Conservation (phyloP, 1,284 basidiomycete genomes). For the Rhodotorula sp. region DNA sequence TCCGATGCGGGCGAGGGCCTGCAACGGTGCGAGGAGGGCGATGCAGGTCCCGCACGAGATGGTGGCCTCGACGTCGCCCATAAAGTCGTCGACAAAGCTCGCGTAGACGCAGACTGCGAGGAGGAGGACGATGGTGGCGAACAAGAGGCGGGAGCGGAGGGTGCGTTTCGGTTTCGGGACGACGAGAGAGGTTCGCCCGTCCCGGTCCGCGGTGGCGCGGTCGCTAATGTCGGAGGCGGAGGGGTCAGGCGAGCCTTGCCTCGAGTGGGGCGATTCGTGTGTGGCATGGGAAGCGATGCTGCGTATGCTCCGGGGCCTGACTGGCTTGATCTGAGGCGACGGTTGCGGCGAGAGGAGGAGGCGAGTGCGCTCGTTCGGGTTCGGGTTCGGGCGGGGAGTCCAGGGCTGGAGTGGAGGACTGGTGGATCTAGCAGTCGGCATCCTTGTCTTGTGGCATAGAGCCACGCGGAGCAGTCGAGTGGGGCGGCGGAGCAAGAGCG, state of each 20-base stretch:
- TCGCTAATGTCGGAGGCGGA: slow-evolving; percentile 9
- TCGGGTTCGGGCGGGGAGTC: too few species aligned
- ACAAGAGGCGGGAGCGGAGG: slow-evolving; percentile 19
- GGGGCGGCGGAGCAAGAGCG: not conserved
- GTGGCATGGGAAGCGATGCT: slow-evolving; percentile 21
- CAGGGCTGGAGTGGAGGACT: too few species aligned
- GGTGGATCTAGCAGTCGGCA: not conserved
- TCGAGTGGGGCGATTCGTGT: not conserved
- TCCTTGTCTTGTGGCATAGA: not conserved
- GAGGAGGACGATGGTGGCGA: slow-evolving; percentile 21
- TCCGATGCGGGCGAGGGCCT: slow-evolving; percentile 43
- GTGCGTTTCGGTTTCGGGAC: not conserved
- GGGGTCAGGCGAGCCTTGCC: slow-evolving; percentile 9
- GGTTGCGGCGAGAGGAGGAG: not conserved
- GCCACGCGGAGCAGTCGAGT: not conserved
- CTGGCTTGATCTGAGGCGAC: not conserved
- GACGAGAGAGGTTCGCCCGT: not conserved
- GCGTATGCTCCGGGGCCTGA: slow-evolving; percentile 17
- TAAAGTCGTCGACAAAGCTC: slow-evolving; percentile 40
- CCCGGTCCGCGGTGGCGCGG: not conserved
- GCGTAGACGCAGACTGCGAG: slow-evolving; percentile 39
- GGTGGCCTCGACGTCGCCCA: slow-evolving; percentile 38
- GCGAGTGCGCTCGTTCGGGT: not conserved
- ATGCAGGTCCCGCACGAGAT: slow-evolving; percentile 43
- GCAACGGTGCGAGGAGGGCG: slow-evolving; percentile 41